These are phyloP conservation scores for Lasiodiplodia citricola DNA, from an alignment of 2,329 filamentous ascomycete species.

Conservation along the genomic window DNA sequence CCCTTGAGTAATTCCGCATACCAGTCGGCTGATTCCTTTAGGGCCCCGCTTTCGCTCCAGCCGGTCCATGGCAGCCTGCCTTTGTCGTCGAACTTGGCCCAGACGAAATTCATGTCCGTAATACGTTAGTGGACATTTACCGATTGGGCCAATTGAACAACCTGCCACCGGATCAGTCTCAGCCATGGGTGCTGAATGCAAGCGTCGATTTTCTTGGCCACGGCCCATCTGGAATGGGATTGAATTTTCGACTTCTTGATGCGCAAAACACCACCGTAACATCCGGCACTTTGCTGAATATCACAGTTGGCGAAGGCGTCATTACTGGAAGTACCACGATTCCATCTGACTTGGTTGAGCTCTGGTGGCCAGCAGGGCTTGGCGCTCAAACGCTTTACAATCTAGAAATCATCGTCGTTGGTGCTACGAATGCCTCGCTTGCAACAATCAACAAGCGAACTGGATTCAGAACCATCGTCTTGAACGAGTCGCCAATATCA, in stretches of 20 bases:
- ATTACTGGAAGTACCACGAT: conserved; percentile 58
- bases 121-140: conserved; percentile 64
- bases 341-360: conserved; percentile 51
- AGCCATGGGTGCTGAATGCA: conserved; percentile 66
- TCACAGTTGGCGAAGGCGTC: conserved; percentile 46
- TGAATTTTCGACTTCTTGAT: conserved; percentile 57
- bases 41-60: conserved; percentile 65
- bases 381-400: conserved; percentile 65
- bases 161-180: conserved; percentile 60
- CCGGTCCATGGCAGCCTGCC: conserved; percentile 67
- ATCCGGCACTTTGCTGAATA: conserved; percentile 45
- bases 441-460: conserved; percentile 59
- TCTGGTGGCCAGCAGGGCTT: conserved; percentile 67
- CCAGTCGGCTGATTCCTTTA: neutral
- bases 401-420: conserved; percentile 56
- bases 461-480: conserved; percentile 67
- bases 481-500: conserved; percentile 62
- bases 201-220: conserved; percentile 63
- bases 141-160: conserved; percentile 64
- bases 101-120: conserved; percentile 54
- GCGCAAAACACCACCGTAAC: conserved; percentile 47
- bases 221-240: conserved; percentile 48
- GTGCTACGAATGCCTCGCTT: conserved; percentile 43
- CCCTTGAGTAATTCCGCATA: neutral
- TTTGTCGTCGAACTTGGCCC: conserved; percentile 59